Evolutionary conservation across 306 rosid species (phyloP), one percentile per base, ranked within the genome.

Genomic region (Carpinus viminea): DNA sequence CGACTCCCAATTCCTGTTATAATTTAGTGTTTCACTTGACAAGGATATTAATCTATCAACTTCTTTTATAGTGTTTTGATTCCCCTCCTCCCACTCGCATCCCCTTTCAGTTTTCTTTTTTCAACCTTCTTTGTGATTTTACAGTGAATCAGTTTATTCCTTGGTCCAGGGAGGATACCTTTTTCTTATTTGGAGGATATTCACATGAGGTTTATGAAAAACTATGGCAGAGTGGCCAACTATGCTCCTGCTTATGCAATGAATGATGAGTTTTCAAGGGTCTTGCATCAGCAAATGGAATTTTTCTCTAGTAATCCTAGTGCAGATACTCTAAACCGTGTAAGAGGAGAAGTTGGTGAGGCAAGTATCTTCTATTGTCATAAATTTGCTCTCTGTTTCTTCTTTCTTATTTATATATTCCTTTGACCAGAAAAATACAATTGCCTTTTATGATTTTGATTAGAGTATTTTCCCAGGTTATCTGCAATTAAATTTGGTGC

Each of bases 221-320:
- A 96, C 85, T 96, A 96, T 54, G 85, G 96, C 56, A 87, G 91
- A 85, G 98, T 96, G 77, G 99, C 97, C 31, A 81, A 80, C 21
- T 85, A 86, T 74, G 93, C 99, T 18, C 97, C 97, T 53, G 99
- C 99, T 38, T 96, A 96, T 89, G 96, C 99, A 46, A 96, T 96
- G 99, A 96, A 96, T 64, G 99, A 96, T 43, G 99, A 96, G 73
- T 96, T 96, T 82, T 96, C 99, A 53, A 90, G 99, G 84, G 99
- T 96, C 65, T 81, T 96, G 81, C 99, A 96, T 83, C 99, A 93
- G 76, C 99, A 93, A 81, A 96, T 96, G 99, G 99, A 96, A 81
- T 96, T 88, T 53, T 96, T 91, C 83, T 96, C 98, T 55, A 89
- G 98, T 72, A 91, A 86, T 85, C 84, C 96, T 11, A 89, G 86